Percentiles rank a stretch among this genome's conserved stretches.
These are phyloP conservation scores for Isoetes taiwanensis DNA, from an alignment of 75 land plant genomes.

Conservation along the genomic window DNA sequence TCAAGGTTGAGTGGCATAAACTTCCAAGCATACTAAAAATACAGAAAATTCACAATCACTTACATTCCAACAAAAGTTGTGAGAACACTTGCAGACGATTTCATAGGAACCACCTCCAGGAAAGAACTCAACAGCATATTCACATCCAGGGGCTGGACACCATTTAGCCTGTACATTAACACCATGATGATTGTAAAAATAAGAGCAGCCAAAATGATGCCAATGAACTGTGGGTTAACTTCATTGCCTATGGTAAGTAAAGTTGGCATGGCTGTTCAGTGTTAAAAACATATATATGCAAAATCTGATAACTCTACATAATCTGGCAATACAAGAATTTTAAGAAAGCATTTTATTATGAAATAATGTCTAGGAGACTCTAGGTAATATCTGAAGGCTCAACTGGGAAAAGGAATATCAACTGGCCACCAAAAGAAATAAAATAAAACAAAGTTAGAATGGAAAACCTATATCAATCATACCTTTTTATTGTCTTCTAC, in stretches of 20 bases:
- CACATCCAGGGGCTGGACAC: slow-evolving; percentile 99
- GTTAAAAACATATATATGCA: too few species aligned
- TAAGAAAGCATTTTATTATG: too few species aligned
- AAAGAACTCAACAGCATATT: slow-evolving; percentile 71
- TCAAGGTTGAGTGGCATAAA: neutral
- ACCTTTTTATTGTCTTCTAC: slow-evolving; percentile 53
- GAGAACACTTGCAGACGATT: slow-evolving; percentile 57
- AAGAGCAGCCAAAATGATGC: too few species aligned
- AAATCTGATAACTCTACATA: too few species aligned
- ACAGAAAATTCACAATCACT: slow-evolving; percentile 7
- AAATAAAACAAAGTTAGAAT: neutral
- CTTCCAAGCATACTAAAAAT: neutral
- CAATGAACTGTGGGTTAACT: too few species aligned
- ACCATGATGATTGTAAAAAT: too few species aligned
- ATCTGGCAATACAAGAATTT: too few species aligned
- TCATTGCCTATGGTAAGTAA: too few species aligned
- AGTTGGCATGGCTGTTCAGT: too few species aligned
- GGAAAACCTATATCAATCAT: neutral
- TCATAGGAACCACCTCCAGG: slow-evolving; percentile 62
- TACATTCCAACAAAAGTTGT: slow-evolving; percentile 93
- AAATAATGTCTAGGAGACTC: too few species aligned
- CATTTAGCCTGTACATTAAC: slow-evolving; percentile 87
- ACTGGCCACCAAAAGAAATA: neutral
- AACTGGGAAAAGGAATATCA: too few species aligned
- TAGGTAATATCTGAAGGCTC: too few species aligned